Evolutionary conservation across 768 basidiomycete species (phyloP).

Genomic region (Paxillus rubicundulus): DNA sequence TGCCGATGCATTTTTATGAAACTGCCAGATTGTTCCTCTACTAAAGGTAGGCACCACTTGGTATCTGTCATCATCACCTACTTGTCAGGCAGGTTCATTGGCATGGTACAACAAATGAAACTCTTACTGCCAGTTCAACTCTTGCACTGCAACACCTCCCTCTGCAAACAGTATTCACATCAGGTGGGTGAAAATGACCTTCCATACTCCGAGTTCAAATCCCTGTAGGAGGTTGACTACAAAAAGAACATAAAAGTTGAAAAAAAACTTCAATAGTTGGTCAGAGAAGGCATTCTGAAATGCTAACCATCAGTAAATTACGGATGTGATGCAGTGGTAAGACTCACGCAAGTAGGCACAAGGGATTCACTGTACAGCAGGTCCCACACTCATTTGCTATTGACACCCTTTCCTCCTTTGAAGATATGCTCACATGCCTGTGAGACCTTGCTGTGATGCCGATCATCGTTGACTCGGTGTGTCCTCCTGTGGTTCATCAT

Average conservation of each 20-base stretch:
- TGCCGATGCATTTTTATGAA: conserved; percentile 32
- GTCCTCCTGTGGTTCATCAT: neutral
- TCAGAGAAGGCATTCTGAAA: conserved; percentile 1
- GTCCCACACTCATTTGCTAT: neutral
- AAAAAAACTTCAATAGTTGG: neutral
- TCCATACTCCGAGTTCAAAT: neutral
- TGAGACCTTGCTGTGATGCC: no score
- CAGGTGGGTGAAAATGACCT: neutral
- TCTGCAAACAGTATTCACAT: neutral
- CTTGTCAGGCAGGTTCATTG: no score
- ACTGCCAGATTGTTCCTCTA: conserved; percentile 28
- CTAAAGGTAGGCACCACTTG: conserved; percentile 34
- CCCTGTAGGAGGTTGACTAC: conserved; percentile 1
- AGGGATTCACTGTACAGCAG: neutral
- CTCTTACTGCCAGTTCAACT: conserved; percentile 16
- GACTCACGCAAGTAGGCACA: neutral
- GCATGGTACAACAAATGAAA: no score
- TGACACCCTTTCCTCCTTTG: no score
- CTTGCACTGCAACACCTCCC: conserved; percentile 1
- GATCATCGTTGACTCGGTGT: no score
- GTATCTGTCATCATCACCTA: conserved; percentile 29
- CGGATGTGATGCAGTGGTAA: neutral
- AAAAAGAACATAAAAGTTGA: neutral
- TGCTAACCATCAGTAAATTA: neutral
- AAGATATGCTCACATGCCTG: no score